Evolutionary conservation across 106 monocot species (phyloP).

Genomic region (Platanthera zijinensis): DNA sequence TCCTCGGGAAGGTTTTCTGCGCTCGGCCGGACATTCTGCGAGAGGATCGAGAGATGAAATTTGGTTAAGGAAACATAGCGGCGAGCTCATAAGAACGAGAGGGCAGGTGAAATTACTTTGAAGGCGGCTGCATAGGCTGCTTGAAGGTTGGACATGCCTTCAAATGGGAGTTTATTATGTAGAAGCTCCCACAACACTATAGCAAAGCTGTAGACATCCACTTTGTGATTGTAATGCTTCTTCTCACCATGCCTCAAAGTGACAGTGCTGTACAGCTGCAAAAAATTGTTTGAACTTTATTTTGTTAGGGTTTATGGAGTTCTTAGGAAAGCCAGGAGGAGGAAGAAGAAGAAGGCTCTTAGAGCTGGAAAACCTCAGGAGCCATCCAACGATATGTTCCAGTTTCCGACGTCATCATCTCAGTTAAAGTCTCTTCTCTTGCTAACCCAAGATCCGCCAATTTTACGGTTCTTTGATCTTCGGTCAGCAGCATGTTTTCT

Average conservation of each 20-base stretch:
- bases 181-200: constrained; percentile 96
- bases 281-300: background rate
- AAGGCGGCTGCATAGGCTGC: constrained; percentile 99
- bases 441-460: constrained; percentile 97
- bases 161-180: constrained; percentile 89
- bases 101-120: constrained; percentile 46
- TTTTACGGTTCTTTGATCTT: constrained; percentile 86
- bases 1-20: constrained; percentile 77
- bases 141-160: constrained; percentile 99
- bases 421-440: constrained; percentile 91
- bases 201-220: constrained; percentile 97
- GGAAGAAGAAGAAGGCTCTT: constrained; percentile 9
- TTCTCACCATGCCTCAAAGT: constrained; percentile 98
- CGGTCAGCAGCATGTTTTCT: constrained; percentile 92
- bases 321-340: background rate
- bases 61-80: background rate
- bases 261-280: constrained; percentile 96
- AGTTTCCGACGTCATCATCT: constrained; percentile 99
- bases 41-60: background rate
- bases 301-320: background rate
- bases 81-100: background rate
- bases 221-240: constrained; percentile 99
- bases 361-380: constrained; percentile 62
- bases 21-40: constrained; percentile 82
- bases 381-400: constrained; percentile 99